Conservation (phyloP, 1,139 yeast species). For the Diutina neorugosa region DNA sequence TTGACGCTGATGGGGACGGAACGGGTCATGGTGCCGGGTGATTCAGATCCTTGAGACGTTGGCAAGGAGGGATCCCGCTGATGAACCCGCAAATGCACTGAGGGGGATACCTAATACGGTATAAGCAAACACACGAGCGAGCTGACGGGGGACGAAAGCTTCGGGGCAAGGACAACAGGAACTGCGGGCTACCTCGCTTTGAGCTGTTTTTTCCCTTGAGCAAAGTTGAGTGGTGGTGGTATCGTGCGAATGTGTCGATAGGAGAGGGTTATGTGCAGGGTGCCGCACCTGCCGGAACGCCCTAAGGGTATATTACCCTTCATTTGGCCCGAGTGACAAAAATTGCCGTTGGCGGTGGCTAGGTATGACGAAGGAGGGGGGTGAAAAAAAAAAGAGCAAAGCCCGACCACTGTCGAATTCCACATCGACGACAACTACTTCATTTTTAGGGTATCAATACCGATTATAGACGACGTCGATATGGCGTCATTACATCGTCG, state of each 20-base stretch:
- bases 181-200: not conserved
- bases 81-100: not conserved
- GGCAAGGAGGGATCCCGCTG: not conserved
- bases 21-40: not conserved
- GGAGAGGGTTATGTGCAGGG: not conserved
- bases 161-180: not conserved
- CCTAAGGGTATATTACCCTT: not conserved
- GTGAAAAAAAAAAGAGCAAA: too few relatives aligned
- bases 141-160: not conserved
- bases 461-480: too few relatives aligned
- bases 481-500: too few relatives aligned
- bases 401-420: too few relatives aligned
- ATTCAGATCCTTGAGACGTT: not conserved
- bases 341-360: not conserved
- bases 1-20: constrained; percentile 40
- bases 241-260: not conserved
- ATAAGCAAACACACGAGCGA: not conserved
- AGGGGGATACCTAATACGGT: not conserved
- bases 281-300: not conserved
- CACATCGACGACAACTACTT: too few relatives aligned
- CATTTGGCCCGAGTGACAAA: not conserved
- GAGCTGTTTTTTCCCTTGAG: not conserved
- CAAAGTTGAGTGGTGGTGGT: not conserved
- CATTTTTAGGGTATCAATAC: too few relatives aligned
- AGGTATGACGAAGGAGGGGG: not conserved